Evolutionary conservation across 2,329 filamentous ascomycete species (phyloP).

Genomic region (Pseudogymnoascus sp.): DNA sequence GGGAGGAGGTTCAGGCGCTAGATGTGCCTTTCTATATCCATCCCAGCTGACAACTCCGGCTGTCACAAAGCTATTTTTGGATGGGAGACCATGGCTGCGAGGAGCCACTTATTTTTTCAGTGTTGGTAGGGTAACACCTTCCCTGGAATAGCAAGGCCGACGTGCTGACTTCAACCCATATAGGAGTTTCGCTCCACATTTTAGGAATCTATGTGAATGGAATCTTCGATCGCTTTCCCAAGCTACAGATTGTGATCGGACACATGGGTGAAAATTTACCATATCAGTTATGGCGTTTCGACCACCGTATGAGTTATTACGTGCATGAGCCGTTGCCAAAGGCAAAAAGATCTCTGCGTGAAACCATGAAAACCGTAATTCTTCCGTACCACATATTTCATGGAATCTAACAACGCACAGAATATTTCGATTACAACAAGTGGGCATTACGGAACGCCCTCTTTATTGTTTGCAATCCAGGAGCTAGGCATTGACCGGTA

Average conservation of each 20-base stretch:
- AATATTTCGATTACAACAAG: conserved; percentile 54
- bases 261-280: conserved; percentile 45
- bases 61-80: conserved; percentile 54
- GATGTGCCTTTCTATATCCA: conserved; percentile 12
- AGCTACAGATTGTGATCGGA: conserved; percentile 41
- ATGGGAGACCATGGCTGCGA: conserved; percentile 48
- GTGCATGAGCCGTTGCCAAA: neutral
- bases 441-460: conserved; percentile 49
- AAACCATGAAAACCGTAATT: neutral
- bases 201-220: conserved; percentile 46
- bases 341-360: neutral
- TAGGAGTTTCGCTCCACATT: conserved; percentile 21
- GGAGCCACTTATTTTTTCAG: conserved; percentile 60
- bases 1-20: neutral
- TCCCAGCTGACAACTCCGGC: conserved; percentile 46
- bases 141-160: conserved; percentile 55
- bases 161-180: conserved; percentile 60
- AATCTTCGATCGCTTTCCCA: conserved; percentile 43
- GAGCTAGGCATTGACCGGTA: conserved; percentile 40
- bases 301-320: conserved; percentile 41
- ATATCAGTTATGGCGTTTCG: conserved; percentile 44
- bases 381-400: neutral
- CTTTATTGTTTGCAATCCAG: conserved; percentile 43
- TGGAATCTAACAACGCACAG: conserved; percentile 23
- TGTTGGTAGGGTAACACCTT: conserved; percentile 52